A percentile compares a stretch with the other conserved stretches of the same genome.
phyloP scores from a whole-genome alignment of 2,329 filamentous ascomycete species.

The Ophiostoma ips region DNA sequence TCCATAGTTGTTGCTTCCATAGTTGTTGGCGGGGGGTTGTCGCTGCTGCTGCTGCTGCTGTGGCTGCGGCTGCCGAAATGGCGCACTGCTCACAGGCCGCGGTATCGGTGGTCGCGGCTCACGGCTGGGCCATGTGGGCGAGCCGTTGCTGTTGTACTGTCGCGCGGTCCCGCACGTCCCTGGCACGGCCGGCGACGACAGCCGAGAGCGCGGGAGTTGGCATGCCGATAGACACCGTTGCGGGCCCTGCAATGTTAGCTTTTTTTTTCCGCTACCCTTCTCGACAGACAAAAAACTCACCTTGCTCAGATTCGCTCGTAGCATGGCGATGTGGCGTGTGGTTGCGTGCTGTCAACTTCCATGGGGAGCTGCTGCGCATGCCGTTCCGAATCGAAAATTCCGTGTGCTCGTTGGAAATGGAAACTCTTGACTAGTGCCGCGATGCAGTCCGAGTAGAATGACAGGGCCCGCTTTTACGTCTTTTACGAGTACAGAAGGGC shows the following conservation, averaged over 20 bases:
- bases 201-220: background rate
- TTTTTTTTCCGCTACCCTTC: too few relatives aligned
- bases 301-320: constrained; percentile 7
- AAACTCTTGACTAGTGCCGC: too few relatives aligned
- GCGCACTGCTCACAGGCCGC: background rate
- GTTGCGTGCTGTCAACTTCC: background rate
- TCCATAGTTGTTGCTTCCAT: too few relatives aligned
- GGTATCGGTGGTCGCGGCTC: background rate
- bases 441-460: too few relatives aligned
- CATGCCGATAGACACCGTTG: background rate
- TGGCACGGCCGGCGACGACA: background rate
- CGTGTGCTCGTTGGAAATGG: background rate
- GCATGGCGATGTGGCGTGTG: constrained; percentile 6
- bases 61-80: too few relatives aligned
- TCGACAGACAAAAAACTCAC: too few relatives aligned
- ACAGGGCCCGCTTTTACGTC: too few relatives aligned
- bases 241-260: background rate
- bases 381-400: background rate
- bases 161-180: background rate
- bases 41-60: background rate
- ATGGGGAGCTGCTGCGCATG: background rate
- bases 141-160: constrained; percentile 2
- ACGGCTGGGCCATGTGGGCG: background rate
- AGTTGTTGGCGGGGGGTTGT: too few relatives aligned
- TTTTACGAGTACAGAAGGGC: too few relatives aligned